These are phyloP conservation scores for Debaryomyces prosopidis DNA, from an alignment of 805 yeast genomes.

Conservation along the genomic window DNA sequence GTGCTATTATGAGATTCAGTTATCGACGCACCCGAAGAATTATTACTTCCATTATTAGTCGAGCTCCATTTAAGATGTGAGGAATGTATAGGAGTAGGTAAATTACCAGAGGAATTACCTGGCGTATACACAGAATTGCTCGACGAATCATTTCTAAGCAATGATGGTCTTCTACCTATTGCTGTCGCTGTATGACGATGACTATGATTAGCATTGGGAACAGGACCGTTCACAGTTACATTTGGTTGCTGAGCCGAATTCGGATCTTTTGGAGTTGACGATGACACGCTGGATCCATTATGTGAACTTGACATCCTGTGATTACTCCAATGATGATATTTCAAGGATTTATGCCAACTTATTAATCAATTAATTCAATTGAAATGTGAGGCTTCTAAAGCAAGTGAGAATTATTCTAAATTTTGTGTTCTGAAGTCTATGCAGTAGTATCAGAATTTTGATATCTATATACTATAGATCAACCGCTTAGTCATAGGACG, in stretches of 20 bases:
- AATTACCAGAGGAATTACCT: background rate
- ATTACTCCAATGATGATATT: background rate
- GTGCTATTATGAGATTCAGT: background rate
- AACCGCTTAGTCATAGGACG: background rate
- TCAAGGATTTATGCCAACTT: background rate
- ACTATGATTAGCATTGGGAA: background rate
- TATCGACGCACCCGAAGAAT: background rate
- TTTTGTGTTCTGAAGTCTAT: background rate
- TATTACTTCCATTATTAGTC: background rate
- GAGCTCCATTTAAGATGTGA: background rate
- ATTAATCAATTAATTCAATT: background rate
- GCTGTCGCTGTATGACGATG: slow-evolving; percentile 4
- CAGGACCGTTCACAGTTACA: background rate
- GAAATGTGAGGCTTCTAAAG: background rate
- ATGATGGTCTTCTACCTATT: slow-evolving; percentile 8
- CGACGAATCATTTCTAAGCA: slow-evolving; percentile 7
- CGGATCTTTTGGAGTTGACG: background rate
- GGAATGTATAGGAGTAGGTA: background rate
- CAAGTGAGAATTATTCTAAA: background rate
- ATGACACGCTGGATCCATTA: background rate
- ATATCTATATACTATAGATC: no score
- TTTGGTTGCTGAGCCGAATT: background rate
- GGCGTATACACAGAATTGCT: background rate
- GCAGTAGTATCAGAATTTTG: background rate
- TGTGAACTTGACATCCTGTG: background rate